A percentile compares a stretch with the other conserved stretches of the same genome.
These are phyloP conservation scores for Leavenworthia alabamica DNA, from an alignment of 345 rosid genomes.

Conservation along the genomic window DNA sequence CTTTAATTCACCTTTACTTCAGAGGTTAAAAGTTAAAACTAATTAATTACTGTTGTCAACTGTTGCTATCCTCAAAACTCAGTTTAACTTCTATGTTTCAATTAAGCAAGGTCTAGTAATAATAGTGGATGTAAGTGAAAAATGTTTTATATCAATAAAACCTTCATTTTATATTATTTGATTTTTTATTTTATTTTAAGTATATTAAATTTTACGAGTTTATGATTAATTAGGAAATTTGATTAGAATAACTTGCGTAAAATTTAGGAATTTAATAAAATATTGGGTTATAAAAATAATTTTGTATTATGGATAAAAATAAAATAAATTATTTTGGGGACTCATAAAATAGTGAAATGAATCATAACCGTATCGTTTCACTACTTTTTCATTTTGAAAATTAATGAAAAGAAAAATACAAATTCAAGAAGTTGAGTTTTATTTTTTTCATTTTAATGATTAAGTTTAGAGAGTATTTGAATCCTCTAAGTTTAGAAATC, in stretches of 20 bases:
- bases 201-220: not conserved
- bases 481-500: not conserved
- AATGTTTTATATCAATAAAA: not conserved
- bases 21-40: slow-evolving; percentile 6
- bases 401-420: not conserved
- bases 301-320: not conserved
- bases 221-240: not conserved
- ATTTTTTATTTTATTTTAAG: no score
- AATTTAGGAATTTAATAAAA: not conserved
- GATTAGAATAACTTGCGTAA: not conserved
- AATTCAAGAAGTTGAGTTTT: not conserved
- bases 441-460: not conserved
- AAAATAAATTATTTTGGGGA: not conserved
- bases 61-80: not conserved
- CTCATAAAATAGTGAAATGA: not conserved
- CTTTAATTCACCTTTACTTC: not conserved
- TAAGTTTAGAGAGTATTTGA: no score
- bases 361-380: not conserved
- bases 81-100: slow-evolving; percentile 1
- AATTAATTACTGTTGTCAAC: not conserved
- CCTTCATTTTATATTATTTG: not conserved
- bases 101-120: not conserved
- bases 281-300: not conserved
- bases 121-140: not conserved
- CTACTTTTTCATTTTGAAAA: not conserved